Base-by-base conservation (phyloP, 371 early-diverging fungal species). In the Thermomucor indicae-seudaticae region DNA sequence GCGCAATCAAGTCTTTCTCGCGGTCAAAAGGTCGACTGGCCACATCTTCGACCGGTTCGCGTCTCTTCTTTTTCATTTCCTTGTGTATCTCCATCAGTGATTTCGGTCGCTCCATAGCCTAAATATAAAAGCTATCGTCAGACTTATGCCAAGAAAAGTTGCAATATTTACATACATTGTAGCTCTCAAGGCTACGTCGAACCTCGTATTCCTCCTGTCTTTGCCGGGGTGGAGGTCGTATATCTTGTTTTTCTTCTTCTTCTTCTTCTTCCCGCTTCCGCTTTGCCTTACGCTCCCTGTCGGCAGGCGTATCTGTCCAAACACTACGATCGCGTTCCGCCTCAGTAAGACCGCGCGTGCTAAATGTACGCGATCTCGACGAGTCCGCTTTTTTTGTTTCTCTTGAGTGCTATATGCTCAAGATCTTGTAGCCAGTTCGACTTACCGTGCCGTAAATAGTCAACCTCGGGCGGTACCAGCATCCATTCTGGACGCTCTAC, bases 281-380 rank as follows among this genome's bases (percentile, higher is more conserved):
- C 40, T 48, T 37, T 17, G 12, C 20, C 42, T 68, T 61, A 7
- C 62, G 60, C 48, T 75, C 65, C 25, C 64, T 70, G 22, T 85
- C 81, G 6, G 78, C 77, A 0, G 85, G 85, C 6, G 83, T 80
- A 34, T 81, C 81, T 6, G 81, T 83, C 85, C 85, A 85, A 7
- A 64, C 57, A 12, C 67, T 70, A 10, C 65, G 70, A 43, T 85
- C 82, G n/a, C 53, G 44, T 22, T 69, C 61, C 17, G 19, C 30
- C 6, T 38, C 50, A 3, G 58, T 32, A 46, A 73, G 28, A 8
- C 49, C 57, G 17, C 53, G 47, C 17, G 53, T 61, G 20, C 55
- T 66, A 35, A 73, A 73, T n/a, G 60, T 50, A 45, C 73, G 52
- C 4, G 71, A 66, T 40, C 50, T 43, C 10, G 55, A 50, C 7